A percentile compares a stretch with the other conserved stretches of the same genome.
Evolutionary conservation across 2,329 filamentous ascomycete genomes (phyloP).

Genomic region (Ophiostoma ulmi): DNA sequence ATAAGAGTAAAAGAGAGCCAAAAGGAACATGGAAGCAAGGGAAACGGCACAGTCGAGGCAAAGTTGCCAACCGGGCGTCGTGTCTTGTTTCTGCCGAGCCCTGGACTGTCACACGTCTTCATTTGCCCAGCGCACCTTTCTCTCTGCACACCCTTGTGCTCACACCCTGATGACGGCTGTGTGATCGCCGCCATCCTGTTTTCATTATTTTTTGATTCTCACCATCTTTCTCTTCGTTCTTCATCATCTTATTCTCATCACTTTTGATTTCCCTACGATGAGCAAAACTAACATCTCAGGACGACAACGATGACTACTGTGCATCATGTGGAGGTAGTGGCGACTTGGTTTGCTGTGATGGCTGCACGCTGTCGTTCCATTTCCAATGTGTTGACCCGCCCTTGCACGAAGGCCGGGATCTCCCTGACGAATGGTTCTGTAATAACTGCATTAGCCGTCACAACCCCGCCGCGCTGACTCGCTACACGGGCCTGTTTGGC

Average conservation of each 20-base stretch:
- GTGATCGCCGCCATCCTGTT: conserved; percentile 14
- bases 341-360: conserved; percentile 87
- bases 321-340: conserved; percentile 78
- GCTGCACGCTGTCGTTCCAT: conserved; percentile 85
- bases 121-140: conserved; percentile 4
- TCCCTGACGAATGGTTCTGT: conserved; percentile 81
- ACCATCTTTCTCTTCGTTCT: not conserved
- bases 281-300: conserved; percentile 34
- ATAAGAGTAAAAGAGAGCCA: not conserved
- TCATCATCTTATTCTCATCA: not conserved
- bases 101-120: not conserved
- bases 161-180: conserved; percentile 16
- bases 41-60: conserved; percentile 8
- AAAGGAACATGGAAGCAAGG: not conserved
- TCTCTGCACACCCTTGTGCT: not conserved
- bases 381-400: conserved; percentile 83
- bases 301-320: conserved; percentile 87
- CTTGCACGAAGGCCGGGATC: conserved; percentile 54
- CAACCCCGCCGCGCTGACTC: conserved; percentile 43
- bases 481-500: conserved; percentile 54
- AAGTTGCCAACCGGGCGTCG: conserved; percentile 5
- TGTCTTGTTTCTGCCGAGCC: conserved; percentile 19
- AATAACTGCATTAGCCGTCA: conserved; percentile 58
- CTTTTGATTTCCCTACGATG: not conserved
- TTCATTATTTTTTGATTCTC: conserved; percentile 3